Evolutionary conservation across 1,284 basidiomycete species (phyloP).

Genomic region (Malassezia arunalokei): DNA sequence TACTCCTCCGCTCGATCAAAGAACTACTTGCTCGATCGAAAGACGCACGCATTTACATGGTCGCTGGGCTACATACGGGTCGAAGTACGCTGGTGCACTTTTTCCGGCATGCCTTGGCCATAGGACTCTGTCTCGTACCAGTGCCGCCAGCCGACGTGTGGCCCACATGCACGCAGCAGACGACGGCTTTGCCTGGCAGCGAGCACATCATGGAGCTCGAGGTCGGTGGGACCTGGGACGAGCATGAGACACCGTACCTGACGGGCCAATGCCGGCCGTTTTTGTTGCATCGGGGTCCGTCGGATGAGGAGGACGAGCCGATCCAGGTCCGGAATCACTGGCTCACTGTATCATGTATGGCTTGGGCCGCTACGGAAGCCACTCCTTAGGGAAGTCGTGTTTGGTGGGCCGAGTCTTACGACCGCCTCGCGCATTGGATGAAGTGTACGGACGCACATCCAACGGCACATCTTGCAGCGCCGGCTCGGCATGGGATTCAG

Average conservation of each 20-base stretch:
- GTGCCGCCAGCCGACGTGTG: slow-evolving; percentile 11
- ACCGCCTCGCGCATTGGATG: slow-evolving; percentile 10
- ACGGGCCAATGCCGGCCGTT: slow-evolving; percentile 15
- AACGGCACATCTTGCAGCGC: slow-evolving; percentile 34
- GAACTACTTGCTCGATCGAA: slow-evolving; percentile 14
- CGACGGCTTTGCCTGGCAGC: slow-evolving; percentile 1
- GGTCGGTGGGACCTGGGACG: slow-evolving; percentile 17
- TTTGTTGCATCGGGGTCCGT: background rate
- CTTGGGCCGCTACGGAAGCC: slow-evolving; percentile 30
- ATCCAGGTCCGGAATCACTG: slow-evolving; percentile 21
- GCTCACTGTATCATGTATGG: slow-evolving; percentile 21
- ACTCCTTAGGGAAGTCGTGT: slow-evolving; percentile 45
- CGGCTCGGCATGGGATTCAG: slow-evolving; percentile 17
- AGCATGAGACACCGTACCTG: slow-evolving; percentile 3
- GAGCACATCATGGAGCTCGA: slow-evolving; percentile 28
- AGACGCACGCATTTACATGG: slow-evolving; percentile 28
- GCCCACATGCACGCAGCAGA: slow-evolving; percentile 5
- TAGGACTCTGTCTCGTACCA: slow-evolving; percentile 22
- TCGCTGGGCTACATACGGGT: slow-evolving; percentile 41
- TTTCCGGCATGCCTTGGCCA: slow-evolving; percentile 21
- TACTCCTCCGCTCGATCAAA: slow-evolving; percentile 28
- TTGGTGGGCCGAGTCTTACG: slow-evolving; percentile 27
- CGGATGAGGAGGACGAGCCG: slow-evolving; percentile 16
- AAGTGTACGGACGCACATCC: slow-evolving; percentile 30
- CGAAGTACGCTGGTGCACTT: slow-evolving; percentile 32